Evolutionary conservation across 768 basidiomycete genomes (phyloP).

Genomic region (Leccinum rimulosum): DNA sequence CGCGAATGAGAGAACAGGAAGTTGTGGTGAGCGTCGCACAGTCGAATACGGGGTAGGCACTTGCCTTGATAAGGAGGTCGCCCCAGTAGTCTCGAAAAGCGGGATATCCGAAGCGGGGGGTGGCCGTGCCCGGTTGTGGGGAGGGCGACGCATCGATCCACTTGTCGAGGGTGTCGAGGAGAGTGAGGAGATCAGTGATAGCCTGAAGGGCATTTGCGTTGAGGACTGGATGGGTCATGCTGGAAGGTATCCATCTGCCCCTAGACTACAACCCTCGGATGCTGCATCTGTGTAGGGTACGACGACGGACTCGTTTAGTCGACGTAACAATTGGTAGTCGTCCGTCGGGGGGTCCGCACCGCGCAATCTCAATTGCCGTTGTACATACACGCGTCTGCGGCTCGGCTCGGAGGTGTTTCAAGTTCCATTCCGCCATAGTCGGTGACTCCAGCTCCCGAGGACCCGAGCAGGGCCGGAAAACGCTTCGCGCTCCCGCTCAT

Average conservation of each 20-base stretch:
- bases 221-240: not conserved
- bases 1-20: conserved; percentile 51
- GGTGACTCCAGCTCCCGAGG: too few relatives aligned
- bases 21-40: not conserved
- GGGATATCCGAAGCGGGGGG: conserved; percentile 90
- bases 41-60: conserved; percentile 2
- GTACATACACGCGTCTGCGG: too few relatives aligned
- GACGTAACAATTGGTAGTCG: conserved; percentile 71
- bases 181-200: conserved; percentile 42
- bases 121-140: conserved; percentile 39
- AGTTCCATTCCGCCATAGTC: too few relatives aligned
- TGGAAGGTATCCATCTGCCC: not conserved
- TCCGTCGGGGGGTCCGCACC: too few relatives aligned
- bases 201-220: conserved; percentile 42
- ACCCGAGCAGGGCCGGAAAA: too few relatives aligned
- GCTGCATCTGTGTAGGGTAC: conserved; percentile 1
- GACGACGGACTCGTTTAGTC: conserved; percentile 75
- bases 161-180: conserved; percentile 63
- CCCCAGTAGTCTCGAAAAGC: conserved; percentile 84
- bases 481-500: too few relatives aligned
- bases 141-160: conserved; percentile 87
- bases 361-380: too few relatives aligned
- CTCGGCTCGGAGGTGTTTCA: too few relatives aligned
- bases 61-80: conserved; percentile 70
- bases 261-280: conserved; percentile 12